These are phyloP conservation scores for Cunninghamia lanceolata DNA, from an alignment of 75 land plant genomes.

Conservation along the genomic window DNA sequence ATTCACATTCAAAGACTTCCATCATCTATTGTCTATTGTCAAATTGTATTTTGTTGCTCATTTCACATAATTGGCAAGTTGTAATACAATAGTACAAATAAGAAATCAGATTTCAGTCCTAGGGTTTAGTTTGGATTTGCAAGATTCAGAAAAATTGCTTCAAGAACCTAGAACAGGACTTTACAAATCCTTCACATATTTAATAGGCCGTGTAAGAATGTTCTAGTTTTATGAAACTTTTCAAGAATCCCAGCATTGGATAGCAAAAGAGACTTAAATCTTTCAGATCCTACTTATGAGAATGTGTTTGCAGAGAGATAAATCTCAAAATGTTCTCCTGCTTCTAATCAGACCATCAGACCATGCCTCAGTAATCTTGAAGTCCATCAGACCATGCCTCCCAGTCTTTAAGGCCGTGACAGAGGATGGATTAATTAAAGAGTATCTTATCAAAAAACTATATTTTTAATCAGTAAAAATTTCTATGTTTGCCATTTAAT, in stretches of 20 bases:
- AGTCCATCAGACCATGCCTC: background rate
- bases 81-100: too few species aligned
- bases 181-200: background rate
- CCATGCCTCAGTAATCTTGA: background rate
- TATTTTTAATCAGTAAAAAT: background rate
- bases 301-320: background rate
- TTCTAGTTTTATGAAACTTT: background rate
- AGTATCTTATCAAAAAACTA: background rate
- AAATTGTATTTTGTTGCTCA: too few species aligned
- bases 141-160: too few species aligned
- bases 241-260: background rate
- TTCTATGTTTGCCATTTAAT: background rate
- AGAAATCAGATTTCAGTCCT: too few species aligned
- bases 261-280: background rate
- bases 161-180: too few species aligned
- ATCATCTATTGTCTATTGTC: too few species aligned
- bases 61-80: too few species aligned
- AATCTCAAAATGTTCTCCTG: background rate
- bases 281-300: background rate
- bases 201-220: background rate
- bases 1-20: too few species aligned
- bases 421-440: background rate
- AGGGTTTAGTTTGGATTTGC: too few species aligned
- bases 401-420: background rate
- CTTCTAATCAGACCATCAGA: background rate